phyloP scores from a whole-genome alignment of 2,329 filamentous ascomycete genomes.

The Didymella lethalis region DNA sequence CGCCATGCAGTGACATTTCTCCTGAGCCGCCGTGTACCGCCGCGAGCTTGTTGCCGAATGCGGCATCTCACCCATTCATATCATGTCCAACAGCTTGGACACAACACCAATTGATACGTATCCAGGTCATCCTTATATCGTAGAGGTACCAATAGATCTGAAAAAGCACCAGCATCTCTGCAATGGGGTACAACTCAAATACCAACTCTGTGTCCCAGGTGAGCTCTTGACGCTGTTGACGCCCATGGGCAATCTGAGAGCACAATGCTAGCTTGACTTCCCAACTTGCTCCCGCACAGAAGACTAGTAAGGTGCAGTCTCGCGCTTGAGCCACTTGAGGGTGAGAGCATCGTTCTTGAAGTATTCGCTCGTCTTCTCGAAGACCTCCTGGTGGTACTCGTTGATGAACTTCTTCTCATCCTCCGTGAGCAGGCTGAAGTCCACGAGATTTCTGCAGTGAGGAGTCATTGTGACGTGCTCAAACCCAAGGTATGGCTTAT shows the following conservation, averaged over 20 bases:
- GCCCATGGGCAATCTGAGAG: not conserved
- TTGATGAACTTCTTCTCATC: constrained; percentile 88
- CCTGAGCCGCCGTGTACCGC: constrained; percentile 23
- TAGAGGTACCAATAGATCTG: not conserved
- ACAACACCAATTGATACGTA: not conserved
- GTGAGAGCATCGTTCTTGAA: constrained; percentile 78
- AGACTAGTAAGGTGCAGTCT: constrained; percentile 69
- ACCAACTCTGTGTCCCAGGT: not conserved
- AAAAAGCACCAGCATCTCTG: not conserved
- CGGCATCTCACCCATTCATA: not conserved
- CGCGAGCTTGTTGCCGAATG: constrained; percentile 1
- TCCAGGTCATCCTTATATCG: not conserved
- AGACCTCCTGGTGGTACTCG: constrained; percentile 80
- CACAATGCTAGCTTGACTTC: not conserved
- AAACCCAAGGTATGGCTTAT: constrained; percentile 93
- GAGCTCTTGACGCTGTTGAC: not conserved
- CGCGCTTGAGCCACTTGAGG: constrained; percentile 81
- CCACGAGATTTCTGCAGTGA: constrained; percentile 88
- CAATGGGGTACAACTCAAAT: not conserved
- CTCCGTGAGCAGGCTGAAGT: constrained; percentile 73
- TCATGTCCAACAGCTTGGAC: not conserved
- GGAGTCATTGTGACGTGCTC: constrained; percentile 98
- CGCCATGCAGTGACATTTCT: constrained; percentile 21
- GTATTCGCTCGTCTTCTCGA: constrained; percentile 78
- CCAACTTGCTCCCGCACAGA: not conserved